phyloP scores from a whole-genome alignment of 352 stramenopile genomes.

The Globisporangium irregulare region DNA sequence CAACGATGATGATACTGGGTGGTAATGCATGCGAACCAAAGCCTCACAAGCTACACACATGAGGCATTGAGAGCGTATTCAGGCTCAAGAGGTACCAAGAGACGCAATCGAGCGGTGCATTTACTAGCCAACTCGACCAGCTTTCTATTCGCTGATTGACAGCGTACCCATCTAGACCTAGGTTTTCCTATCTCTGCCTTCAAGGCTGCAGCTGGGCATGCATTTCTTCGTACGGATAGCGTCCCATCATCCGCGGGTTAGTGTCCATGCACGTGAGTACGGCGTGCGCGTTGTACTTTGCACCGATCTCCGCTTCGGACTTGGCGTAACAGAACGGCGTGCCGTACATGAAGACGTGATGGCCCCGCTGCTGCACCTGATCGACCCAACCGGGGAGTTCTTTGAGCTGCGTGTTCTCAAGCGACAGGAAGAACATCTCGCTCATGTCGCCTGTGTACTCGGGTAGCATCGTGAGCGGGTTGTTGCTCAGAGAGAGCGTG shows the following conservation, averaged over 20 bases:
- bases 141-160: background rate
- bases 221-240: conserved; percentile 14
- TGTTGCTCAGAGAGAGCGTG: conserved; percentile 17
- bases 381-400: conserved; percentile 14
- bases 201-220: conserved; percentile 3
- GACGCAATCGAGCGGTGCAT: background rate
- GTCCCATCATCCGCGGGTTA: conserved; percentile 5
- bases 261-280: conserved; percentile 11
- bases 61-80: background rate
- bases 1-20: background rate
- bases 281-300: background rate
- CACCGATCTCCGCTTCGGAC: background rate
- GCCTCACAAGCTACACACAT: background rate
- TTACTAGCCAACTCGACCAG: background rate
- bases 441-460: background rate
- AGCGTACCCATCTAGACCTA: background rate
- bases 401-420: conserved; percentile 15
- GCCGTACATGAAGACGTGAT: conserved; percentile 10
- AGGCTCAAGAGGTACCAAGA: background rate
- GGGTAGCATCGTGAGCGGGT: conserved; percentile 12
- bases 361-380: background rate
- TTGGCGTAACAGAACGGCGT: conserved; percentile 16
- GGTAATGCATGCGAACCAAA: background rate
- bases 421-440: conserved; percentile 5
- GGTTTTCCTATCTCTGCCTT: background rate